A percentile compares a stretch with the other conserved stretches of the same genome.
These are phyloP conservation scores for Reticulascus tulasneorum DNA, from an alignment of 2,329 filamentous ascomycete species.

Conservation along the genomic window DNA sequence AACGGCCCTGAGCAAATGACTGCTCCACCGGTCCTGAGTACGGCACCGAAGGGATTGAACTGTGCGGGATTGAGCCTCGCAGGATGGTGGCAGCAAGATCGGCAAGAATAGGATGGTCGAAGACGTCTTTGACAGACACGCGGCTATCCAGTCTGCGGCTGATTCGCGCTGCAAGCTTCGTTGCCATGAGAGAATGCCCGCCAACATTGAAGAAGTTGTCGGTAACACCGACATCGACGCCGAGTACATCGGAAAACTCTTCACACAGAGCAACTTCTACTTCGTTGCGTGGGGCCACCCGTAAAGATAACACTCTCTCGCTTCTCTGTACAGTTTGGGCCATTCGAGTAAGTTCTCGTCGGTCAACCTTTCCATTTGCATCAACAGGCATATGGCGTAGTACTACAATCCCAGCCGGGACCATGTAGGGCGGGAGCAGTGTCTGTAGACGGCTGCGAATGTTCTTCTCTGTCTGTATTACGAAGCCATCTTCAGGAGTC, in stretches of 20 bases:
- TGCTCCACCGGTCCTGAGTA: slow-evolving; percentile 15
- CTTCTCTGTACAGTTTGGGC: not conserved
- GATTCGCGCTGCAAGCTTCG: slow-evolving; percentile 4
- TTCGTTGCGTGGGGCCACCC: not conserved
- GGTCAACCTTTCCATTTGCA: slow-evolving; percentile 15
- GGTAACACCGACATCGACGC: slow-evolving; percentile 1
- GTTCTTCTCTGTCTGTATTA: not conserved
- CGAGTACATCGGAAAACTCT: slow-evolving; percentile 4
- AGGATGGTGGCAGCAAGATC: slow-evolving; percentile 1
- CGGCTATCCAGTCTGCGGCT: slow-evolving; percentile 4
- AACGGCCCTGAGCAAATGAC: slow-evolving; percentile 18
- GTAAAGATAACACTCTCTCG: no score
- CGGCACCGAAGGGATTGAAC: not conserved
- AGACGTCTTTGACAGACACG: slow-evolving; percentile 9
- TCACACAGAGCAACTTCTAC: slow-evolving; percentile 4
- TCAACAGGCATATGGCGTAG: slow-evolving; percentile 14
- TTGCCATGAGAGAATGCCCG: slow-evolving; percentile 9
- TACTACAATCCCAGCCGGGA: slow-evolving; percentile 6
- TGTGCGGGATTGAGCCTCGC: slow-evolving; percentile 1
- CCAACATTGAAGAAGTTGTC: slow-evolving; percentile 12
- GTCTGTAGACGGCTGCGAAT: not conserved
- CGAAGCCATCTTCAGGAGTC: no score
- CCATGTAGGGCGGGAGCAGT: slow-evolving; percentile 16
- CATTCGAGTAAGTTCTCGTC: slow-evolving; percentile 3
- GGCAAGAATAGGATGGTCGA: slow-evolving; percentile 3